phyloP scores from a whole-genome alignment of 1,284 basidiomycete genomes.

The Cryptococcus sp. region DNA sequence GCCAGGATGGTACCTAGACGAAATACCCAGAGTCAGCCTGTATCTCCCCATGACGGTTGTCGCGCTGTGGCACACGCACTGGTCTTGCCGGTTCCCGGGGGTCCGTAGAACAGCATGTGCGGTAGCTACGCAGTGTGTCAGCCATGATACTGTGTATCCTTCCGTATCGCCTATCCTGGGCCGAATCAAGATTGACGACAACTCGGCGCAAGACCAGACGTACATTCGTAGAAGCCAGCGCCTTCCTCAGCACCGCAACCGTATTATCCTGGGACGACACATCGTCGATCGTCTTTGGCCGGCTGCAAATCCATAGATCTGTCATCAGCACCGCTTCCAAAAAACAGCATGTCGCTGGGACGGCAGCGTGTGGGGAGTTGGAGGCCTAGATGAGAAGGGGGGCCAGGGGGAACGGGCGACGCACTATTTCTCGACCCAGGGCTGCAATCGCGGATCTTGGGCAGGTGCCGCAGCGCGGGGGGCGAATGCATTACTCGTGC shows the following conservation, averaged over 20 bases:
- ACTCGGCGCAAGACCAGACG: slow-evolving; percentile 18
- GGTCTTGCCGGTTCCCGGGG: slow-evolving; percentile 98
- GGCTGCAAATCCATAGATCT: slow-evolving; percentile 54
- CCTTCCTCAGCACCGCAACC: slow-evolving; percentile 84
- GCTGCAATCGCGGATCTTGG: slow-evolving; percentile 66
- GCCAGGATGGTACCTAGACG: slow-evolving; percentile 78
- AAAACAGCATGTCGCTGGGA: no score
- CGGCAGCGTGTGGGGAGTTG: no score
- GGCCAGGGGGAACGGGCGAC: slow-evolving; percentile 28
- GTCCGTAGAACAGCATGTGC: slow-evolving; percentile 99
- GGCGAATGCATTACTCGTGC: slow-evolving; percentile 12
- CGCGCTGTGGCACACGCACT: slow-evolving; percentile 52
- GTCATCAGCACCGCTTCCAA: no score
- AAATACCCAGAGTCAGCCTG: no score
- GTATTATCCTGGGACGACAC: slow-evolving; percentile 97
- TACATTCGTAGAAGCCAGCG: slow-evolving; percentile 88
- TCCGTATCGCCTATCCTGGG: neutral
- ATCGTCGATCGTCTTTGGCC: slow-evolving; percentile 96
- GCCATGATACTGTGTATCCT: neutral
- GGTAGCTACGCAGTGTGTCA: slow-evolving; percentile 65
- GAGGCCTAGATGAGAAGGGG: no score
- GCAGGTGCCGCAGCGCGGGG: slow-evolving; percentile 15
- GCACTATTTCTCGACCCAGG: slow-evolving; percentile 98
- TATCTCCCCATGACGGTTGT: no score
- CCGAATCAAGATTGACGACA: no score